Conservation (phyloP, 208 protist genomes). For the Trypanosoma brucei region DNA sequence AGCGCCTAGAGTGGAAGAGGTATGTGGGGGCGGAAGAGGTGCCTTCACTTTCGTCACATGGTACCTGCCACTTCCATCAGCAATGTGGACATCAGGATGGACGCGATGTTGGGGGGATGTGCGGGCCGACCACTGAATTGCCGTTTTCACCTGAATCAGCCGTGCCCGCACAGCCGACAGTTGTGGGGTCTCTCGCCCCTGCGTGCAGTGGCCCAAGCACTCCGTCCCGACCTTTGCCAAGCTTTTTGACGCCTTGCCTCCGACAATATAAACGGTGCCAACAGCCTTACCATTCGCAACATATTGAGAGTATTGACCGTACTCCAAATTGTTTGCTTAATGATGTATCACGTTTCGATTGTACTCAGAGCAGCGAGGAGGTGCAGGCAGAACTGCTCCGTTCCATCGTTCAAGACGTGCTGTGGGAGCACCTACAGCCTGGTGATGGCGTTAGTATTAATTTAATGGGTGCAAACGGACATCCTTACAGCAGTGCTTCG, state of each 20-base stretch:
- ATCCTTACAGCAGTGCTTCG: too few relatives aligned
- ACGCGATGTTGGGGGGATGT: too few relatives aligned
- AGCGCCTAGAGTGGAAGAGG: slow-evolving; percentile 33
- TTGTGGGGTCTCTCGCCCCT: too few relatives aligned
- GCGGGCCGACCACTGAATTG: too few relatives aligned
- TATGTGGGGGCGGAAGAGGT: slow-evolving; percentile 1
- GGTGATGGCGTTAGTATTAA: too few relatives aligned
- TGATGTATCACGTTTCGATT: not conserved
- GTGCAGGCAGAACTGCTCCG: slow-evolving; percentile 3
- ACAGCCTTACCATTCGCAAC: not conserved
- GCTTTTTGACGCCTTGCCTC: not conserved
- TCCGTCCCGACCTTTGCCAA: too few relatives aligned
- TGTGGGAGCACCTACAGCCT: slow-evolving; percentile 9
- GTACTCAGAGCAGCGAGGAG: not conserved
- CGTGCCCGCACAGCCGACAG: too few relatives aligned
- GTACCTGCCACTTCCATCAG: slow-evolving; percentile 1
- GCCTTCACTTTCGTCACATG: not conserved
- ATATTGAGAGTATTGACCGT: slow-evolving; percentile 14
- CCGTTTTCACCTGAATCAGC: too few relatives aligned
- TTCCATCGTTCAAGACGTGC: slow-evolving; percentile 14
- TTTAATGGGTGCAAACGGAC: too few relatives aligned
- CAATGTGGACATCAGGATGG: slow-evolving; percentile 2
- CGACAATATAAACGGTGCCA: not conserved
- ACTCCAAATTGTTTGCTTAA: not conserved
- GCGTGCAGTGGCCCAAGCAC: too few relatives aligned